Base-by-base conservation (phyloP, 495 filamentous ascomycete species). In the Pyrenopolyporus hunteri region DNA sequence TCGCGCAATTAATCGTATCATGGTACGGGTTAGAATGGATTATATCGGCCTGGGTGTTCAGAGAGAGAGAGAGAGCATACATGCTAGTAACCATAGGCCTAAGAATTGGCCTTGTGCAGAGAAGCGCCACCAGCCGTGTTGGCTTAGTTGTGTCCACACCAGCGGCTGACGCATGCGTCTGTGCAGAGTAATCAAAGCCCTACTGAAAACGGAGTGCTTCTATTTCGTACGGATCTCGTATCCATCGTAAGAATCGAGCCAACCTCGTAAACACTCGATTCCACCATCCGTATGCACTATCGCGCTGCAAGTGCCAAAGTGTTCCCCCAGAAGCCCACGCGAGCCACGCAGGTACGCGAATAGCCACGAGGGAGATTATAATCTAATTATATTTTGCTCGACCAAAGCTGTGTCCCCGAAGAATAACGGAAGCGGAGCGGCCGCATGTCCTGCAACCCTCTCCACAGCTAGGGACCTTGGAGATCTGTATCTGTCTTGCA, bases 311-410 rank as follows among this genome's bases (percentile, higher is more conserved):
- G n/a, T 29, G 42, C 52, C 57, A 39, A 43, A 45, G 16, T 28
- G 37, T 14, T 48, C 31, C 50, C 56, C 49, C 49, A 11, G 49
- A 6, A 35, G 36, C 55, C n/a, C 61, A 59, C 55, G 49, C 55
- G 55, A 64, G 61, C 55, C 22, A 64, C 44, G 61, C 55, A 59
- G 55, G 48, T 58, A 64, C 43, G 50, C 49, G 44, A 58, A 3
- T 49, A 49, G 48, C 61, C 61, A 58, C 48, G 61, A 64, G 61
- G 54, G 49, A 64, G 40, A 48, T 43, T 10, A 10, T 16, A 59
- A 55, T 64, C 37, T 59, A 58, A 54, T 63, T 19, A 58, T 53
- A 45, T 43, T 40, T 16, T 29, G 25, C 14, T 13, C 6, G 0
- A 2, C 16, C 13, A 25, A 13, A 17, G 6, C 28, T 28, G 42